Conservation (phyloP, 164 flowering plant species). For the Akebia trifoliata region DNA sequence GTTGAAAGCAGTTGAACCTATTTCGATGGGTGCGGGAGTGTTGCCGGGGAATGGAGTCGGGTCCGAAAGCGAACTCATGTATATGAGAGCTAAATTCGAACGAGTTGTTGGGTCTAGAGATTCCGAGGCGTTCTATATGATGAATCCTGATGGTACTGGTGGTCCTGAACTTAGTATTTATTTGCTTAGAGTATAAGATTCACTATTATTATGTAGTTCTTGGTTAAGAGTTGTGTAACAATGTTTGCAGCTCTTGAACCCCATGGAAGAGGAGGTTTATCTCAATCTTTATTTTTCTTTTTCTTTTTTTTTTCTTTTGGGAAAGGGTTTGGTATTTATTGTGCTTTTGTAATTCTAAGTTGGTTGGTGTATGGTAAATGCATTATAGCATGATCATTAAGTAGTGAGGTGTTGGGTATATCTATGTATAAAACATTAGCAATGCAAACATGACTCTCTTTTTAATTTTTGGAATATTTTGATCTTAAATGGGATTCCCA, state of each 20-base stretch:
- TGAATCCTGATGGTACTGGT: conserved; percentile 76
- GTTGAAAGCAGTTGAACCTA: conserved; percentile 61
- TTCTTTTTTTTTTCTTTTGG: conserved; percentile 8
- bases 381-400: conserved; percentile 11
- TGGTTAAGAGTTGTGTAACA: not conserved
- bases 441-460: not conserved
- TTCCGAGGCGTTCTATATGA: conserved; percentile 95
- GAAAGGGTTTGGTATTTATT: conserved; percentile 2
- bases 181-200: conserved; percentile 58
- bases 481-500: too few species aligned
- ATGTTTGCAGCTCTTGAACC: conserved; percentile 1
- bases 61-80: conserved; percentile 74
- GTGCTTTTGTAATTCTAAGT: conserved; percentile 9
- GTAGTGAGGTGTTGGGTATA: not conserved
- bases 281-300: conserved; percentile 1
- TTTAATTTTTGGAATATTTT: not conserved
- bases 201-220: not conserved
- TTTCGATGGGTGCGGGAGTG: conserved; percentile 94
- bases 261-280: conserved; percentile 12
- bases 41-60: conserved; percentile 52
- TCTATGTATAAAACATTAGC: not conserved
- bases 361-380: conserved; percentile 2
- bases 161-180: conserved; percentile 91
- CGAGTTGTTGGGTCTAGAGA: conserved; percentile 84
- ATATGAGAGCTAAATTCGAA: conserved; percentile 96